A percentile compares a stretch with the other conserved stretches of the same genome.
phyloP scores from a whole-genome alignment of 1,139 yeast species.

The Candida gigantensis region DNA sequence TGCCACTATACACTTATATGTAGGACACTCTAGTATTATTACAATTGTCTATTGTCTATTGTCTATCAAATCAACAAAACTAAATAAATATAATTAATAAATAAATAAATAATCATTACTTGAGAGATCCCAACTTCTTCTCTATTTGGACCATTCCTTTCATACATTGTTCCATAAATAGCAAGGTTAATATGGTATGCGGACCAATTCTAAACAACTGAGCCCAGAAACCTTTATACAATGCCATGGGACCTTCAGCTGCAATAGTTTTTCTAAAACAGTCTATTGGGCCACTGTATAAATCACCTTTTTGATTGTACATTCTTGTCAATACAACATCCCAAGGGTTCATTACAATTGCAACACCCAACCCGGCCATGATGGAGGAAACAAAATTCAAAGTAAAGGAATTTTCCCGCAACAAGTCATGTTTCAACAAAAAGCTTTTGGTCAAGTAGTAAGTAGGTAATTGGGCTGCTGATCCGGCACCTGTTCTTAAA shows the following conservation, averaged over 20 bases:
- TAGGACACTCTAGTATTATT: neutral
- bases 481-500: slow-evolving; percentile 92
- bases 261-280: slow-evolving; percentile 80
- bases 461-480: slow-evolving; percentile 93
- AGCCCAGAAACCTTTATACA: slow-evolving; percentile 94
- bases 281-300: slow-evolving; percentile 84
- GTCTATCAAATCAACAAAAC: neutral
- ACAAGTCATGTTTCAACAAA: slow-evolving; percentile 47
- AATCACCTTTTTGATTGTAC: slow-evolving; percentile 89
- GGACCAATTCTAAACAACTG: slow-evolving; percentile 92
- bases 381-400: slow-evolving; percentile 78
- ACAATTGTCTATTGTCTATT: slow-evolving; percentile 1
- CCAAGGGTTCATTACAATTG: slow-evolving; percentile 95
- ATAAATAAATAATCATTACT: slow-evolving; percentile 1
- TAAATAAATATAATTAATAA: too few species aligned
- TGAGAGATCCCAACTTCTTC: slow-evolving; percentile 7
- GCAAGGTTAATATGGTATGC: slow-evolving; percentile 85
- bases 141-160: slow-evolving; percentile 42
- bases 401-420: slow-evolving; percentile 63
- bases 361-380: slow-evolving; percentile 87
- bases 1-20: too few species aligned
- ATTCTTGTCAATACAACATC: slow-evolving; percentile 93
- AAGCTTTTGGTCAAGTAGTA: slow-evolving; percentile 75
- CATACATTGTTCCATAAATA: slow-evolving; percentile 95
- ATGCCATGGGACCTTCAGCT: slow-evolving; percentile 82